Conservation (phyloP, 495 filamentous ascomycete genomes). For the Mycothermus thermophilus region DNA sequence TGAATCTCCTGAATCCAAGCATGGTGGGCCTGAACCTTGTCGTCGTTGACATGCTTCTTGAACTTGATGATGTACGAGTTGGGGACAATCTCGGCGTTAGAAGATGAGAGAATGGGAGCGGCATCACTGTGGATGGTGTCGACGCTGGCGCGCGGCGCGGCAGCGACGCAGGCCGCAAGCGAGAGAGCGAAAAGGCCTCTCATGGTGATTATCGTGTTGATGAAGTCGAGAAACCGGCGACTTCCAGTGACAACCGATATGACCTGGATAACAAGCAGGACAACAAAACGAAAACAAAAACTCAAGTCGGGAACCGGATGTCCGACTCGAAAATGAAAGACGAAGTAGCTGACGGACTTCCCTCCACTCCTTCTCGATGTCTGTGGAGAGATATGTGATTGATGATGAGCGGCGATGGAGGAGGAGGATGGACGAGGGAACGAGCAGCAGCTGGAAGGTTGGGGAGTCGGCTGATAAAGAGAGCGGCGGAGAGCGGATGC, state of each 20-base stretch:
- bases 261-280: no score
- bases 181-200: slow-evolving; percentile 54
- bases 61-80: slow-evolving; percentile 97
- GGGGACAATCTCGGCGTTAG: slow-evolving; percentile 57
- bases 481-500: slow-evolving; percentile 12
- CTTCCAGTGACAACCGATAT: no score
- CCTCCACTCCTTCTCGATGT: slow-evolving; percentile 12
- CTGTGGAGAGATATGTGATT: no score
- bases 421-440: no score
- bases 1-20: slow-evolving; percentile 86
- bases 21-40: slow-evolving; percentile 61
- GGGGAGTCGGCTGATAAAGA: slow-evolving; percentile 25
- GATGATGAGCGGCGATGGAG: no score
- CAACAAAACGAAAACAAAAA: slow-evolving; percentile 12
- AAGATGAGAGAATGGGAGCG: slow-evolving; percentile 76
- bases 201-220: slow-evolving; percentile 58
- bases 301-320: slow-evolving; percentile 12
- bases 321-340: slow-evolving; percentile 15
- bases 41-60: slow-evolving; percentile 77
- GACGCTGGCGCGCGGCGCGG: slow-evolving; percentile 59
- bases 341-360: slow-evolving; percentile 17
- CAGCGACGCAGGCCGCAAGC: slow-evolving; percentile 52
- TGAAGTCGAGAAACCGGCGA: slow-evolving; percentile 32
- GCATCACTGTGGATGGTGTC: slow-evolving; percentile 73
- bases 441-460: no score